Base-by-base conservation (phyloP, 768 basidiomycete genomes). In the Lyophyllum atratum region DNA sequence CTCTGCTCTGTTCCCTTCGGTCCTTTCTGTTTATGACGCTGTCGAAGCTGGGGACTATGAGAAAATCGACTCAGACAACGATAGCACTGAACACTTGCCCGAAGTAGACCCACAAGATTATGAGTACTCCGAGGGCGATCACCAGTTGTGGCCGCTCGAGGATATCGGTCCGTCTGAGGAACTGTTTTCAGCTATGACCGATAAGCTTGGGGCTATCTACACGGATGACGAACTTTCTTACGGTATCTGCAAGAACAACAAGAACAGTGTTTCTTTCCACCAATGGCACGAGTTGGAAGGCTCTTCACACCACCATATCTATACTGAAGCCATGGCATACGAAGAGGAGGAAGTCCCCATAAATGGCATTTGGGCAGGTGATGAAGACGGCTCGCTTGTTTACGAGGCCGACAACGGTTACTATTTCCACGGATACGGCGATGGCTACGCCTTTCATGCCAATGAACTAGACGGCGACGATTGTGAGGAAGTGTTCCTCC, bases 101-200 rank as follows among this genome's bases (percentile, higher is more conserved):
- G 54, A 51, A 12, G 58, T 56, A 17, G 55, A 50, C 25, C 58
- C 39, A 31, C 47, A 48, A 24, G 61, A 62, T 24, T 62, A 62
- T 40, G 42, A 47, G 31, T 62, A 59, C 45, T 56, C 55, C 40
- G 61, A 62, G 26, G 29, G 33, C 19, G 51, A 28, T 29, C 14
- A 34, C 15, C 31, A 34, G 10, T 17, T 43, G 6, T 46, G 54
- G 33, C 24, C 46, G 1, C 33, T 15, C 8, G 49, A 51, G 4
- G 52, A 54, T 45, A 37, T 34, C 3, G 24, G 29, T 14, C 26
- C 22, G 12, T 39, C 24, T 46, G 43, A 34, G 14, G 43, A n/a
- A 34, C 39, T 37, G 4, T 26, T 28, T 43, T 50, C 45, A 28
- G 6, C 25, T 25, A 17, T 39, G 31, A 40, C 17, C 17, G 26